phyloP scores from a whole-genome alignment of 345 rosid species.

The Murraya paniculata region DNA sequence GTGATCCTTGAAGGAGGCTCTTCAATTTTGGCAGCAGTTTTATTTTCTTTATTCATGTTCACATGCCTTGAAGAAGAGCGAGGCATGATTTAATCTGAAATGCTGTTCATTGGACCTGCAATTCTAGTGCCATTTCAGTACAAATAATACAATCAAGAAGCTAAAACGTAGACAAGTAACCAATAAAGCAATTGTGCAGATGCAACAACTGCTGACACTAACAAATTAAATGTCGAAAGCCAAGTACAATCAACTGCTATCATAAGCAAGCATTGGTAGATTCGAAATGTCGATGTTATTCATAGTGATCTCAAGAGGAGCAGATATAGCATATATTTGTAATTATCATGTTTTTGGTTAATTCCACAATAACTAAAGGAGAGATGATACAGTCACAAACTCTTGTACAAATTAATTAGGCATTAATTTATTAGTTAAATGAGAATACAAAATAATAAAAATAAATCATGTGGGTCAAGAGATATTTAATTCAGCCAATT shows the following conservation, averaged over 20 bases:
- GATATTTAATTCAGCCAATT: no score
- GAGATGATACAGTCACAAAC: no score
- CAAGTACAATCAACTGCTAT: background rate
- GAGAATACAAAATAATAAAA: no score
- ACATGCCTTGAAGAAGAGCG: slow-evolving; percentile 39
- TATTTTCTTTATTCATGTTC: slow-evolving; percentile 63
- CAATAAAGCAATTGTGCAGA: background rate
- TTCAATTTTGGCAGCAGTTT: slow-evolving; percentile 33
- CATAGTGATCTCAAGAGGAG: background rate
- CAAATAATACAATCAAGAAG: slow-evolving; percentile 6
- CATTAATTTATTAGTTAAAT: no score
- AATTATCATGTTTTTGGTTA: background rate
- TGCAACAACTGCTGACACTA: background rate
- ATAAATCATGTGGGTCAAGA: no score
- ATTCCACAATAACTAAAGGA: background rate
- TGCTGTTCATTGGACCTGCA: slow-evolving; percentile 44
- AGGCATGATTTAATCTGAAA: slow-evolving; percentile 31
- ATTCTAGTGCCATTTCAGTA: slow-evolving; percentile 7
- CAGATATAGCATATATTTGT: background rate
- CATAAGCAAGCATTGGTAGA: background rate
- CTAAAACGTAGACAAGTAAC: background rate
- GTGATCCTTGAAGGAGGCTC: slow-evolving; percentile 49
- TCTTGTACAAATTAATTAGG: no score
- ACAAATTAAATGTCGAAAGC: background rate
- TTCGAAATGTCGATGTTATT: background rate